Evolutionary conservation across 2,329 filamentous ascomycete species (phyloP), one percentile per base, ranked within the genome.

Genomic region (Aspergillus pseudotamarii): DNA sequence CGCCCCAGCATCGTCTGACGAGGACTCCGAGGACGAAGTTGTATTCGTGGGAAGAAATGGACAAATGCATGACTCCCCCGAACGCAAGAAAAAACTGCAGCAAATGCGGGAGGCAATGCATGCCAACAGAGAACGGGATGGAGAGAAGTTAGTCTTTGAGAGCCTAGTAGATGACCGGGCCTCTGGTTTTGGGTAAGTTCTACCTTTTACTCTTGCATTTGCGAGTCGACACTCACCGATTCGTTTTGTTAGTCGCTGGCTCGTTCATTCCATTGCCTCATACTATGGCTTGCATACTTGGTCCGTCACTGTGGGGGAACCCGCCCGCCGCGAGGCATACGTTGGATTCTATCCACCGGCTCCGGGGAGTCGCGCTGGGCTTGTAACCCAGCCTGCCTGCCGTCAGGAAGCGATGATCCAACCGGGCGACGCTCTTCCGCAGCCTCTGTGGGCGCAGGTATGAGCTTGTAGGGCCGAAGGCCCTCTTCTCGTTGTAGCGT

Each of bases 251-350:
- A 94, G 91, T 69, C 91, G 94, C 67, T 98, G 94, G 91, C 86
- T 98, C 59, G 92, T 96, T 1, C 94, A 98, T 78, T 91, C 92
- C 62, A 94, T 98, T 66, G 94, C 92, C 11, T 88, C 90, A 46
- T 98, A 98, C 77, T 98, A 98, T 75, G 94, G 93, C 51, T 85
- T 97, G 61, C 86, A 89, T 64, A 97, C 94, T 23, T 93, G 89
- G 81, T 94, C 91, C 5, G 87, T 94, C 64, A 91, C 90, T 0
- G 85, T 90, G 1, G 89, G 88, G 36, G 84, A 88, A 67, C 90
- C 92, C 3, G 86, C 88, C 16, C 86, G 89, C 58, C 87, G 92
- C 58, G 90, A 95, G 66, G 93, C 95, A 9, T 97, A 96, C 71
- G 89, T 97, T 26, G 91, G 91, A 4, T 81, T 94, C 65, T 72